Evolutionary conservation across 768 basidiomycete species (phyloP), one percentile per base, ranked within the genome.

Genomic region (Boletus patriciae): DNA sequence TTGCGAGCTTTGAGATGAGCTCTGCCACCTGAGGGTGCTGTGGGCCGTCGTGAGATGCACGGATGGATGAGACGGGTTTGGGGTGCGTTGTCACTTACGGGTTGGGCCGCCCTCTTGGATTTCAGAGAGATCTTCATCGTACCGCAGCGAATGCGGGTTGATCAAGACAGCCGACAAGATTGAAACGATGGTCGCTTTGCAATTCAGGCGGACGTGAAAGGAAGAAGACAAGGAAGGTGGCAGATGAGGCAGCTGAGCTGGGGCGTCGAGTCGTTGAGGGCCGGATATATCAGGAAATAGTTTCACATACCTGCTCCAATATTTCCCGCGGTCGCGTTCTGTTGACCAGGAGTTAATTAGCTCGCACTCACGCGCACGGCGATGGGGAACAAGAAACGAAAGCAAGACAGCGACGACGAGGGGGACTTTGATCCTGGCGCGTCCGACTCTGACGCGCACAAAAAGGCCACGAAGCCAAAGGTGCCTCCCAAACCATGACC

Each of bases 51-150:
- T 61, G 50, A 60, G 60, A 57, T 41, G 31, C n/a, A 34, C 31
- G 48, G 54, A 54, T 43, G n/a, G 27, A 51, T 43, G 16, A 21
- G 51, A 54, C 23, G 21, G 43, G 43, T 37, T 40, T 42, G 49
- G 56, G 49, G 48, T 18, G 31, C 2, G 27, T 25, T n/a, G 52
- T 48, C 33, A 79, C 85, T 72, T 70, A 92, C 92, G 64, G 90
- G 90, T 64, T 87, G 81, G 61, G 82, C 80, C 66, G 83, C 83
- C 77, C 85, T 88, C 84, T 90, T 92, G 47, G 89, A 83, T 79
- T 88, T 88, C 73, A 87, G 87, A 66, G 84, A 79, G 75, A 94
- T 92, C 84, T 88, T 92, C 92, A 94, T 94, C 66, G 59, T 74
- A 80, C 82, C 81, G 76, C 78, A 80, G 78, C 74, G 58, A 74